Evolutionary conservation across 1,284 basidiomycete species (phyloP).

Genomic region (Sanghuangporus weigelae): DNA sequence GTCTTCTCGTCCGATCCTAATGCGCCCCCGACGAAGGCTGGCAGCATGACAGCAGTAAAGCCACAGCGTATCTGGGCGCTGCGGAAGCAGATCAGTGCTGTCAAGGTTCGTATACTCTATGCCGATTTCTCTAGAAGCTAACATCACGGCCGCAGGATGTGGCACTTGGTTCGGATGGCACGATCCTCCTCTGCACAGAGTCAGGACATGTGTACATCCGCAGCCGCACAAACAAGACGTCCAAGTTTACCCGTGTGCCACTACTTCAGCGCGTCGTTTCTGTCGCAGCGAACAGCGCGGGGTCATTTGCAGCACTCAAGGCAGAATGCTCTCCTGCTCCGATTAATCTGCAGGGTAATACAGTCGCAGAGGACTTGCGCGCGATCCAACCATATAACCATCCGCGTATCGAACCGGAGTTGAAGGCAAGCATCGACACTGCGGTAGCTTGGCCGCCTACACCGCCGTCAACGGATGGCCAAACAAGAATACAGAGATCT

Average conservation of each 20-base stretch:
- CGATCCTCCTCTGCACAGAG: slow-evolving; percentile 88
- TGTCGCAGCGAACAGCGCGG: slow-evolving; percentile 85
- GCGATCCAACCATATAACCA: slow-evolving; percentile 52
- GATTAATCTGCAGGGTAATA: slow-evolving; percentile 56
- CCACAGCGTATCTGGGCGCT: slow-evolving; percentile 92
- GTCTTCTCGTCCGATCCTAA: slow-evolving; percentile 23
- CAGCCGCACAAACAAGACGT: slow-evolving; percentile 60
- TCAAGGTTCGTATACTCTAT: slow-evolving; percentile 44
- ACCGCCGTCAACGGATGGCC: not conserved
- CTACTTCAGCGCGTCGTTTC: slow-evolving; percentile 80
- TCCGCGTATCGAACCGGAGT: not conserved
- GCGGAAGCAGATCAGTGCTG: slow-evolving; percentile 81
- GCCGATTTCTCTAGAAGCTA: not conserved
- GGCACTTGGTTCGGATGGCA: slow-evolving; percentile 83
- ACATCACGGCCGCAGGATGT: slow-evolving; percentile 56
- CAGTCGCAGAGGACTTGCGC: slow-evolving; percentile 65
- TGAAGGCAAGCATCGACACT: not conserved
- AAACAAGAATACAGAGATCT: not conserved
- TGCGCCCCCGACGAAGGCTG: slow-evolving; percentile 24
- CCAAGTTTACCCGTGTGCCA: slow-evolving; percentile 81
- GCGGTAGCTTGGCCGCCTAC: not conserved
- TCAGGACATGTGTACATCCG: slow-evolving; percentile 94
- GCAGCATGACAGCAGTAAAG: slow-evolving; percentile 42
- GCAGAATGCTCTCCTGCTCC: slow-evolving; percentile 63
- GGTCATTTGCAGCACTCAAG: slow-evolving; percentile 84